Conservation (phyloP, 148 eudicot species). For the Polygonum maritimum region DNA sequence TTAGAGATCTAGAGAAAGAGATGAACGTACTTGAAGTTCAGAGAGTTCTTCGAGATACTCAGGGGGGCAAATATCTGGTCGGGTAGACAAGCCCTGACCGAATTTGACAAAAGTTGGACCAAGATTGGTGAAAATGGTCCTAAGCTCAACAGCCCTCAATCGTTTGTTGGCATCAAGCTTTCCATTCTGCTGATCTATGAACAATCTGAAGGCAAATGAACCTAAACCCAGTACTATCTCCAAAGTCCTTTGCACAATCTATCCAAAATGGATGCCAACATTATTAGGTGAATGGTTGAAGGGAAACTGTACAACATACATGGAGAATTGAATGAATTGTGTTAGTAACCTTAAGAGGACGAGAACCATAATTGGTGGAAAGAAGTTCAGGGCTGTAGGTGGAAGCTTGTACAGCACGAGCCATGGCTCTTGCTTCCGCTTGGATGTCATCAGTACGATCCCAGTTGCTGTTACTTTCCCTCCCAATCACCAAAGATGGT, state of each 20-base stretch:
- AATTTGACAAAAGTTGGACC: constrained; percentile 97
- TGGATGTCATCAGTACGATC: constrained; percentile 83
- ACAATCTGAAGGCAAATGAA: constrained; percentile 63
- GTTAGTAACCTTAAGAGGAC: constrained; percentile 63
- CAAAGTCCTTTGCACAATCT: constrained; percentile 65
- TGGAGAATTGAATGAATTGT: background rate
- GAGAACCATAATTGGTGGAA: constrained; percentile 50
- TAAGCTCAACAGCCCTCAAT: constrained; percentile 52
- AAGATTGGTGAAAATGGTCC: constrained; percentile 60
- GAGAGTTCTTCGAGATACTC: constrained; percentile 94
- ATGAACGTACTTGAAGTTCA: constrained; percentile 63
- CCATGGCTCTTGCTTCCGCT: constrained; percentile 87
- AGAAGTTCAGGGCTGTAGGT: constrained; percentile 69
- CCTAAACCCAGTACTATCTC: constrained; percentile 66
- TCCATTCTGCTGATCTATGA: constrained; percentile 66
- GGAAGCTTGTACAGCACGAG: constrained; percentile 66
- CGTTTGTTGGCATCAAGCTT: constrained; percentile 51
- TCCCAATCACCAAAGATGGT: constrained; percentile 20
- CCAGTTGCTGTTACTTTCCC: constrained; percentile 10
- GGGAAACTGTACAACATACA: background rate
- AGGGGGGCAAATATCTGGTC: constrained; percentile 93
- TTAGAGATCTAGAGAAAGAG: background rate
- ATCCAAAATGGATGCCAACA: background rate
- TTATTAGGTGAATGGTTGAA: background rate
- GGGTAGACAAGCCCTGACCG: constrained; percentile 94